Evolutionary conservation across 1,284 basidiomycete species (phyloP), one percentile per base, ranked within the genome.

Genomic region (Mrakiaceae sp.): DNA sequence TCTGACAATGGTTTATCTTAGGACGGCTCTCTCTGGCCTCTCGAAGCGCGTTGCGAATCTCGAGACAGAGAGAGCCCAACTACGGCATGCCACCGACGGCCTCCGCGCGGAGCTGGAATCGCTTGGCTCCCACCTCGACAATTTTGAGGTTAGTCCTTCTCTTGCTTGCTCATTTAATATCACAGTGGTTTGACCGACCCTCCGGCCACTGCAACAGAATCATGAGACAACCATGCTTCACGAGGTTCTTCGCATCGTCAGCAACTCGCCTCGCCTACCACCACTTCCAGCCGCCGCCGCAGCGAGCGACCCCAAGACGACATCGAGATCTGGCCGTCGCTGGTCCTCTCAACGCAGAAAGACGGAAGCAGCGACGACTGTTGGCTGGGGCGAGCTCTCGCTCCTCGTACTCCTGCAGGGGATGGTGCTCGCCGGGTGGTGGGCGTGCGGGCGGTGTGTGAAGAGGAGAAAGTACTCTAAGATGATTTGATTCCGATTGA

Each of bases 21-120:
- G 69, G n/a, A 62, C 67, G 3, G 60, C 69, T 9, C 60, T 70
- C 42, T 63, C 68, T 0, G 64, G 67, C 9, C 59, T 70, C 0
- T 69, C 70, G 5, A 60, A 60, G 1, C 62, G 70, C 4, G 64
- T 69, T n/a, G 63, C 64, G 14, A 66, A 59, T 27, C 63, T 70
- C 48, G 70, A 70, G 61, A 62, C 60, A 11, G 70, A 69, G 56
- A 63, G 70, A 1, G 59, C 59, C 1, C 60, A 60, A 16, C 63
- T 69, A 12, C 63, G 68, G 8, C 52, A 66, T 53, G 66, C 63
- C 1, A 66, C 69, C 10, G 68, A 69, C 10, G 68, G 65, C 27
- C 61, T 70, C 11, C 62, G 69, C 9, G 39, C 49, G 12, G 70
- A 70, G 43, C 60, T 70, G 44, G 54, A 64, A 11, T 43, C 62